These are phyloP conservation scores for Mariannaea sp. DNA, from an alignment of 2,329 filamentous ascomycete genomes.

Conservation along the genomic window DNA sequence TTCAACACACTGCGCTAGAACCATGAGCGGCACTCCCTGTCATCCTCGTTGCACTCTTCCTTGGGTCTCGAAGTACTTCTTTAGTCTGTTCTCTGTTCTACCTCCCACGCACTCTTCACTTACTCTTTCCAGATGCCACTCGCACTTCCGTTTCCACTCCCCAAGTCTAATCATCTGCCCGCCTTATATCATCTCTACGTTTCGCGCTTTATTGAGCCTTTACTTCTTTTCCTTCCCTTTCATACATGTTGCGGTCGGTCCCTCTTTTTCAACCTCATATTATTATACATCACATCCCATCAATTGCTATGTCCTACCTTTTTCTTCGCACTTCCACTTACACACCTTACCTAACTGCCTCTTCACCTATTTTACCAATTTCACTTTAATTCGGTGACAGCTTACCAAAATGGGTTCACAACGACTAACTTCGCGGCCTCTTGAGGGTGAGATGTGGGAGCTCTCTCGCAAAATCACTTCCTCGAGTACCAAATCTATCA, in stretches of 20 bases:
- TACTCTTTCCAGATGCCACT: neutral
- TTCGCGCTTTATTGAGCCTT: conserved; percentile 37
- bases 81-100: neutral
- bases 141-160: conserved; percentile 14
- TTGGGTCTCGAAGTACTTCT: neutral
- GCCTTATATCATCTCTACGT: conserved; percentile 26
- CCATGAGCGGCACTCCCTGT: too few species aligned
- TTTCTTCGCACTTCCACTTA: conserved; percentile 25
- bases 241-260: conserved; percentile 3
- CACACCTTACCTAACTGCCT: conserved; percentile 14
- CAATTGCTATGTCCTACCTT: conserved; percentile 24
- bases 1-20: too few species aligned
- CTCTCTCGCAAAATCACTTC: conserved; percentile 46
- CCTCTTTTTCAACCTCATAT: conserved; percentile 13
- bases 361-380: neutral
- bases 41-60: neutral
- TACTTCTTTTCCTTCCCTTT: conserved; percentile 19
- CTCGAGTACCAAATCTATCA: conserved; percentile 52
- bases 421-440: conserved; percentile 58
- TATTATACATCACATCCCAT: conserved; percentile 29
- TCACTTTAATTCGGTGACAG: conserved; percentile 16
- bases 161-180: conserved; percentile 17
- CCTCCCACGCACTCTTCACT: conserved; percentile 7
- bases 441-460: conserved; percentile 50
- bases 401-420: conserved; percentile 51